Percentiles rank a stretch among this genome's conserved stretches.
These are phyloP conservation scores for Aureoboletus auriporus DNA, from an alignment of 768 basidiomycete genomes.

Conservation along the genomic window DNA sequence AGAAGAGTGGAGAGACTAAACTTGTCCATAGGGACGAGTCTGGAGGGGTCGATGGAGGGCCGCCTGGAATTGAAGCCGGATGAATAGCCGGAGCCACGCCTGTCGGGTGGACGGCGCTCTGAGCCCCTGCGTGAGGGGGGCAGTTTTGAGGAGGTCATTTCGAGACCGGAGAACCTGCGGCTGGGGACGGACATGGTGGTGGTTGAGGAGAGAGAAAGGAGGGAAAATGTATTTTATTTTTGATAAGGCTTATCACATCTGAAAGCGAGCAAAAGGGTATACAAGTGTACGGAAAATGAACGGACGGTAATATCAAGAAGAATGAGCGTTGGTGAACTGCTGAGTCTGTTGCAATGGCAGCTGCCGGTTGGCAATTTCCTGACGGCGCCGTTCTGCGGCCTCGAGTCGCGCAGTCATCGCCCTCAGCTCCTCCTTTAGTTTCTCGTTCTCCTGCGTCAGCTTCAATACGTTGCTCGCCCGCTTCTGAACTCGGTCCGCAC, in stretches of 20 bases:
- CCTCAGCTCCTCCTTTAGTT: conserved; percentile 68
- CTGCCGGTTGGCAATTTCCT: conserved; percentile 40
- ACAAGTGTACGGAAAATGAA: conserved; percentile 18
- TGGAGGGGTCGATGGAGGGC: conserved; percentile 73
- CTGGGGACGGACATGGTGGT: conserved; percentile 19
- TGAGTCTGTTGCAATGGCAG: conserved; percentile 7
- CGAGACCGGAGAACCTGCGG: conserved; percentile 26
- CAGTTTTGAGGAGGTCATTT: conserved; percentile 29
- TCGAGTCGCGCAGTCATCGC: conserved; percentile 73
- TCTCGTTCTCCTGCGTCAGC: conserved; percentile 75
- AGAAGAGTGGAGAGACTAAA: conserved; percentile 27
- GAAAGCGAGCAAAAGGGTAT: background rate
- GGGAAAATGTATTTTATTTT: conserved; percentile 9
- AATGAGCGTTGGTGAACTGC: conserved; percentile 9
- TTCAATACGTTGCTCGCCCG: conserved; percentile 76
- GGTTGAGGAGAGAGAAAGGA: conserved; percentile 1
- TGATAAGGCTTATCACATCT: conserved; percentile 16
- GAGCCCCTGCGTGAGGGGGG: conserved; percentile 42
- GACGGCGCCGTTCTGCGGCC: conserved; percentile 63
- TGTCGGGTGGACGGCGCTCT: conserved; percentile 41
- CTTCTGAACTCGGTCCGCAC: conserved; percentile 48
- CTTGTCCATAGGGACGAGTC: conserved; percentile 80
- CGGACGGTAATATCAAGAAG: conserved; percentile 25
- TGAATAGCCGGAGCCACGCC: conserved; percentile 44
- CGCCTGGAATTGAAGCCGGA: conserved; percentile 53